phyloP scores from a whole-genome alignment of 164 flowering plant genomes.

The Piper betle region DNA sequence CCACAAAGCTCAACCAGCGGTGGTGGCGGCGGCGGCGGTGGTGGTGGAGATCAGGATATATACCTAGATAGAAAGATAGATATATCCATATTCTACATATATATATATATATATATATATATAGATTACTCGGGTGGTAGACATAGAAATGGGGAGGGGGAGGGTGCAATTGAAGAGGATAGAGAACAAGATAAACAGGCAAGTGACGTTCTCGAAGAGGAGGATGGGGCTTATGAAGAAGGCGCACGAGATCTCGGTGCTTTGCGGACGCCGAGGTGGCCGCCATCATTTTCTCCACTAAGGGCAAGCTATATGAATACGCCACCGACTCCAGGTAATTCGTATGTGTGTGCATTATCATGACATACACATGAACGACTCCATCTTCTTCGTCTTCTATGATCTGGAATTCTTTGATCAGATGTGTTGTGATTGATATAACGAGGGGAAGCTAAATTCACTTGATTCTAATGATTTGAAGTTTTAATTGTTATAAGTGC shows the following conservation, averaged over 20 bases:
- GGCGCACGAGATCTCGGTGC: constrained; percentile 15
- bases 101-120: too few species aligned
- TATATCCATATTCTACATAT: too few species aligned
- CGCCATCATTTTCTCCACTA: constrained; percentile 15
- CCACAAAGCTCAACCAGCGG: neutral
- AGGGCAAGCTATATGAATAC: constrained; percentile 17
- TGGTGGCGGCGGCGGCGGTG: neutral
- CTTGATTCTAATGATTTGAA: too few species aligned
- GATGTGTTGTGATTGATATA: too few species aligned
- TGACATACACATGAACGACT: neutral
- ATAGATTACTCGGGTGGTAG: too few species aligned
- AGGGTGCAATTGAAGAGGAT: constrained; percentile 19
- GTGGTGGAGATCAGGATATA: neutral
- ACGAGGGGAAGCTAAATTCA: too few species aligned
- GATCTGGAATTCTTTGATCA: neutral
- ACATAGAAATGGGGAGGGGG: constrained; percentile 9
- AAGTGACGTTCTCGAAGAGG: constrained; percentile 13
- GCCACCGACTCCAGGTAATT: constrained; percentile 10
- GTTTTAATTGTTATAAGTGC: too few species aligned
- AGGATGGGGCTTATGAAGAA: constrained; percentile 13
- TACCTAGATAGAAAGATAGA: too few species aligned
- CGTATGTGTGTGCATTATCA: neutral
- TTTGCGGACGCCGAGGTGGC: constrained; percentile 19
- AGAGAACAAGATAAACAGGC: constrained; percentile 19
- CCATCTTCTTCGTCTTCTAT: neutral